These are phyloP conservation scores for Pseudocercospora ulei DNA, from an alignment of 2,329 filamentous ascomycete genomes.

Conservation along the genomic window DNA sequence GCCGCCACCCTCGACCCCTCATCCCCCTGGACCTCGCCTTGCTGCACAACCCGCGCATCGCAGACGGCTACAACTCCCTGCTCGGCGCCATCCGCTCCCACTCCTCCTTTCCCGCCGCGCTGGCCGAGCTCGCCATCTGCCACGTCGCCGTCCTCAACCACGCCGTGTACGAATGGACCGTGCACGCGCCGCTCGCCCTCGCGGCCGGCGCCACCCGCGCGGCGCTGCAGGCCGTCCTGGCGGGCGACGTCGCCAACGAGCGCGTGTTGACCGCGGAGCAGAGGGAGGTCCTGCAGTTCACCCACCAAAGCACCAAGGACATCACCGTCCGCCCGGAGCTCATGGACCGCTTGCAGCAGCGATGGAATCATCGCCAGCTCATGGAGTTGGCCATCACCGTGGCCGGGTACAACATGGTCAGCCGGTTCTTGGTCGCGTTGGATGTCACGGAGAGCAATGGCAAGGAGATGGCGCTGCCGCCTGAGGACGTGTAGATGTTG, in stretches of 20 bases:
- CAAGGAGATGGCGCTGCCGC: slow-evolving; percentile 31
- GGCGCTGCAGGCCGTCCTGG: slow-evolving; percentile 26
- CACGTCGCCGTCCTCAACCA: slow-evolving; percentile 34
- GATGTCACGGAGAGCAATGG: slow-evolving; percentile 36
- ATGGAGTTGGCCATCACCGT: slow-evolving; percentile 35
- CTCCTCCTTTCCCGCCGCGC: slow-evolving; percentile 28
- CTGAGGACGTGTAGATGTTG: no score
- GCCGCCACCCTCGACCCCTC: slow-evolving; percentile 59
- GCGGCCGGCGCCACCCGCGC: slow-evolving; percentile 28
- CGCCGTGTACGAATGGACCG: slow-evolving; percentile 35
- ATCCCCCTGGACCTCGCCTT: slow-evolving; percentile 67
- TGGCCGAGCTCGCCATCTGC: slow-evolving; percentile 34
- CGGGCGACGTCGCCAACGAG: slow-evolving; percentile 20
- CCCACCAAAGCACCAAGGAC: slow-evolving; percentile 31
- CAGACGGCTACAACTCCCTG: slow-evolving; percentile 66
- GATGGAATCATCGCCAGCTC: slow-evolving; percentile 31
- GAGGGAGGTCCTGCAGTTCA: slow-evolving; percentile 31
- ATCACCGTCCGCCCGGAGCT: slow-evolving; percentile 30
- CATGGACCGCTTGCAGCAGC: slow-evolving; percentile 29
- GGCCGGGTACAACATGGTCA: slow-evolving; percentile 36
- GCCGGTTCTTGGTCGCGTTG: slow-evolving; percentile 34
- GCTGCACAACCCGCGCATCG: slow-evolving; percentile 62
- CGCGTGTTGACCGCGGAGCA: slow-evolving; percentile 28
- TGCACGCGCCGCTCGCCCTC: slow-evolving; percentile 31
- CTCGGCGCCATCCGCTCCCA: slow-evolving; percentile 44